These are phyloP conservation scores for Letharia lupina DNA, from an alignment of 495 filamentous ascomycete species.

Conservation along the genomic window DNA sequence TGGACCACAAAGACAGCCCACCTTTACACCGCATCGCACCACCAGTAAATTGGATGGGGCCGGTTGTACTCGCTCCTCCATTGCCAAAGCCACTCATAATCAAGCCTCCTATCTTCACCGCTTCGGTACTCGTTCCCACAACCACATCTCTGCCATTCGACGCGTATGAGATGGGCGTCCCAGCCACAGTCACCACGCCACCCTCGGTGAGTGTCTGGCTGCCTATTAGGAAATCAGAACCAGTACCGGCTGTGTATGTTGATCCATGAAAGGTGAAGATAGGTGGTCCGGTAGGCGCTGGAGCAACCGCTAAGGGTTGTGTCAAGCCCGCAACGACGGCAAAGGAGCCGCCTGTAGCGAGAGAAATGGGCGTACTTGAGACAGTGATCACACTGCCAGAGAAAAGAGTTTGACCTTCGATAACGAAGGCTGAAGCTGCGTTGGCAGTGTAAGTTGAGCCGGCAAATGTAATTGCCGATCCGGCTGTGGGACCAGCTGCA, in stretches of 20 bases:
- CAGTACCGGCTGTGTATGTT: neutral
- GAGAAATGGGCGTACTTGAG: slow-evolving; percentile 13
- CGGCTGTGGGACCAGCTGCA: neutral
- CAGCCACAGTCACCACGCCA: slow-evolving; percentile 8
- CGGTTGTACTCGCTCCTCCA: neutral
- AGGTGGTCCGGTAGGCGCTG: neutral
- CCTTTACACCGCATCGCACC: neutral
- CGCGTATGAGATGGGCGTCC: slow-evolving; percentile 10
- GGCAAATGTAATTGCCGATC: neutral
- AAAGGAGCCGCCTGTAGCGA: slow-evolving; percentile 3
- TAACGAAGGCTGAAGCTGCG: slow-evolving; percentile 7
- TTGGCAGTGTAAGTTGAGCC: slow-evolving; percentile 14
- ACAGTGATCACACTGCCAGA: slow-evolving; percentile 14
- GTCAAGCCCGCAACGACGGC: slow-evolving; percentile 14
- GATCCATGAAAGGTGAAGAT: slow-evolving; percentile 6
- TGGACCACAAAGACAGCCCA: neutral
- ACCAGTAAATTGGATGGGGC: neutral
- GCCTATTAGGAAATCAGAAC: slow-evolving; percentile 1
- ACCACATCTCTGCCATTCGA: slow-evolving; percentile 4
- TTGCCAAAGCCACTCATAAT: slow-evolving; percentile 4
- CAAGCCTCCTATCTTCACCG: neutral
- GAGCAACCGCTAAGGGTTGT: neutral
- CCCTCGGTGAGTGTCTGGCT: slow-evolving; percentile 11
- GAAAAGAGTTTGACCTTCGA: slow-evolving; percentile 16
- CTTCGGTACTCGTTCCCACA: slow-evolving; percentile 11